phyloP scores from a whole-genome alignment of 2,329 filamentous ascomycete species.

The Talaromyces rugulosus region DNA sequence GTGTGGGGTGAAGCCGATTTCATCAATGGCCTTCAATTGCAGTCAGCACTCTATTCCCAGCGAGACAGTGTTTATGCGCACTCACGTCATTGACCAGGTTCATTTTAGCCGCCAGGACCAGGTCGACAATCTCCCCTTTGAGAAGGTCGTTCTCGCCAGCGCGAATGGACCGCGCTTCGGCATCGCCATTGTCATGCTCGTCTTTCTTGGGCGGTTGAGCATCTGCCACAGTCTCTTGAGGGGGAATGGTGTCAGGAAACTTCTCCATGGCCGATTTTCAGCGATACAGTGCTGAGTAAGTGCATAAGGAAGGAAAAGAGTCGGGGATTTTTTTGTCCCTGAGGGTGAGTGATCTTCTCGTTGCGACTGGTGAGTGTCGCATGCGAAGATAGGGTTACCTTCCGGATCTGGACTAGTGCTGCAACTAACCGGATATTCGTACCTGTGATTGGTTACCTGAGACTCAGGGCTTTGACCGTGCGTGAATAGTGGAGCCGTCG shows the following conservation, averaged over 20 bases:
- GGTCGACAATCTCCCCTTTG: constrained; percentile 42
- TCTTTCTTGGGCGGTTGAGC: neutral
- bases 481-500: too few relatives aligned
- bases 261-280: constrained; percentile 1
- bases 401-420: neutral
- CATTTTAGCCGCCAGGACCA: constrained; percentile 63
- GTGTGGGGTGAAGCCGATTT: constrained; percentile 51
- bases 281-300: neutral
- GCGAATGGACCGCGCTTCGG: constrained; percentile 2
- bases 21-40: constrained; percentile 42
- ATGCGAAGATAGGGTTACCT: neutral
- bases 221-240: neutral
- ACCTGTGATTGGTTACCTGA: neutral
- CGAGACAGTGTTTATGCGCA: neutral
- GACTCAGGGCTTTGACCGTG: neutral
- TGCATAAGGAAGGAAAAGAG: neutral
- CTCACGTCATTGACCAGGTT: constrained; percentile 63
- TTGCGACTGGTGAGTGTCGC: neutral
- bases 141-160: constrained; percentile 10
- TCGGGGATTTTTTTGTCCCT: neutral
- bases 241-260: neutral
- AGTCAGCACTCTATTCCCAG: neutral
- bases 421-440: neutral
- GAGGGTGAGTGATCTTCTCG: neutral
- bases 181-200: neutral